Evolutionary conservation across 108 stramenopile species (phyloP).

Genomic region (Craspedostauros australis): DNA sequence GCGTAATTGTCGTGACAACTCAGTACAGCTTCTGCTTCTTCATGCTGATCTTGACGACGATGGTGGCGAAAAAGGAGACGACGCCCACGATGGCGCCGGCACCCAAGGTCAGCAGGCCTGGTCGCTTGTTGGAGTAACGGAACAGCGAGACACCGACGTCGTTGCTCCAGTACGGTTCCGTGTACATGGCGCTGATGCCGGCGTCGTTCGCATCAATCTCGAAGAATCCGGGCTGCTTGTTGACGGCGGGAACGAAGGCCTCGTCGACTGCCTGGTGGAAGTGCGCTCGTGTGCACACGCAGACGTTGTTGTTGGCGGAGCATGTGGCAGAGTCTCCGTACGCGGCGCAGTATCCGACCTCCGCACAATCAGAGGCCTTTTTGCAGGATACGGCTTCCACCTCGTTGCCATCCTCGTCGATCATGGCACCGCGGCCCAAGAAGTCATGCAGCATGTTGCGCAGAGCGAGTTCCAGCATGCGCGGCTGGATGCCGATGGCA

Average conservation of each 20-base stretch:
- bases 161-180: constrained; percentile 76
- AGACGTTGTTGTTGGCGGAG: constrained; percentile 40
- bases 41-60: constrained; percentile 50
- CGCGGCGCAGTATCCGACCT: constrained; percentile 55
- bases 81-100: constrained; percentile 33
- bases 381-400: constrained; percentile 24
- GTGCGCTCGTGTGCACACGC: constrained; percentile 66
- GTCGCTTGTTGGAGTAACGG: constrained; percentile 32
- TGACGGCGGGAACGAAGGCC: constrained; percentile 50
- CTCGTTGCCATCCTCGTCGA: constrained; percentile 10
- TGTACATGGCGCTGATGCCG: constrained; percentile 68
- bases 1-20: too few relatives aligned
- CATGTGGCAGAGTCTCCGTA: constrained; percentile 47
- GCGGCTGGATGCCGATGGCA: constrained; percentile 52
- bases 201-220: constrained; percentile 40
- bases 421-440: constrained; percentile 47
- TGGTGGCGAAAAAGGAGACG: constrained; percentile 30
- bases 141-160: constrained; percentile 67
- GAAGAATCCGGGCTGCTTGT: constrained; percentile 59
- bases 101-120: constrained; percentile 43
- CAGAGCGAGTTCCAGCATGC: constrained; percentile 54
- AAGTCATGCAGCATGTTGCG: constrained; percentile 68
- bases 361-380: constrained; percentile 45
- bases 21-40: constrained; percentile 75
- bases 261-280: constrained; percentile 79